These are phyloP conservation scores for Xanthoparmelia taractica DNA, from an alignment of 495 filamentous ascomycete genomes.

Conservation along the genomic window DNA sequence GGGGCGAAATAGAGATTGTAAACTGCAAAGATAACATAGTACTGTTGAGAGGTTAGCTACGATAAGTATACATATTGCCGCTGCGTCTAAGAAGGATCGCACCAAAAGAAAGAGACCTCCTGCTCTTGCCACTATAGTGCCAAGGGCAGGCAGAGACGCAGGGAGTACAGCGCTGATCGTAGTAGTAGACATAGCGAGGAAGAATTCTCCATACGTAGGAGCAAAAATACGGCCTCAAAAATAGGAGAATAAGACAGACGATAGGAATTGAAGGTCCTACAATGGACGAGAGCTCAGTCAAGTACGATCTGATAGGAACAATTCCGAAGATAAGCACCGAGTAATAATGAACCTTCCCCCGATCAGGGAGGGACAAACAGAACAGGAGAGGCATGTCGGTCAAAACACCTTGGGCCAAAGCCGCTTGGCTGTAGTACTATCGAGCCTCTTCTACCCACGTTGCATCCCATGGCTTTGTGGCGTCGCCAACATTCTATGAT, in stretches of 20 bases:
- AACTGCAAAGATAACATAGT: constrained; percentile 4
- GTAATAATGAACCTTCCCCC: not conserved
- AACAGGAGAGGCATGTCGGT: not conserved
- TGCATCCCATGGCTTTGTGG: too few species aligned
- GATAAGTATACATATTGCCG: not conserved
- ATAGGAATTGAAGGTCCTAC: not conserved
- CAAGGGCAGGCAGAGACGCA: not conserved
- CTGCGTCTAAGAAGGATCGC: not conserved
- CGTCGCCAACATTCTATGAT: too few species aligned
- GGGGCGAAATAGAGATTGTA: constrained; percentile 32
- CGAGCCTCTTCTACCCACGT: too few species aligned
- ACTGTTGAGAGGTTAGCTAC: not conserved
- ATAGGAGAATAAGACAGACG: not conserved
- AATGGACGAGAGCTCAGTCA: not conserved
- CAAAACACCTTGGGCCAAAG: too few species aligned
- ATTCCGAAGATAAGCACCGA: not conserved
- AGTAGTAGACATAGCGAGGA: not conserved
- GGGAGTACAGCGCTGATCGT: not conserved
- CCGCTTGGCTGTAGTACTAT: too few species aligned
- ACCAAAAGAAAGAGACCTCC: not conserved
- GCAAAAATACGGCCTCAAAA: not conserved
- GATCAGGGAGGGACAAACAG: not conserved
- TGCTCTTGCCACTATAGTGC: not conserved
- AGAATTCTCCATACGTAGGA: not conserved
- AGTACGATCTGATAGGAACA: not conserved